Conservation (phyloP, 768 basidiomycete species). For the Cyclocybe aegerita region DNA sequence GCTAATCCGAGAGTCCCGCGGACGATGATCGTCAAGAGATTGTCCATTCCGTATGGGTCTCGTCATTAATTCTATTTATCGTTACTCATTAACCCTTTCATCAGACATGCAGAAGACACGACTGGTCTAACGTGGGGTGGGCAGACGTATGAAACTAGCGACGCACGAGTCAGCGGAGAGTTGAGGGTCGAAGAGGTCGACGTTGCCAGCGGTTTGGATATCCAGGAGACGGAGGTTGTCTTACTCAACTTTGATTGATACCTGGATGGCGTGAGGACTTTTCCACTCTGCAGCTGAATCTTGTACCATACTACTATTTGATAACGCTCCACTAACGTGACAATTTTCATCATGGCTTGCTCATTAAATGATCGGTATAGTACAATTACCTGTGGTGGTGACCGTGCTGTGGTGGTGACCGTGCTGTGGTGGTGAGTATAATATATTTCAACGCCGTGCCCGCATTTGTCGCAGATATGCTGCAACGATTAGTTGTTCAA, state of each 20-base stretch:
- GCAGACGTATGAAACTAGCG: constrained; percentile 52
- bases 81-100: neutral
- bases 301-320: too few species aligned
- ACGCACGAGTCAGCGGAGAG: constrained; percentile 39
- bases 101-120: constrained; percentile 48
- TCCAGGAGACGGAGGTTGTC: constrained; percentile 48
- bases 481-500: constrained; percentile 11
- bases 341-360: too few species aligned
- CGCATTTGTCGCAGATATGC: constrained; percentile 1
- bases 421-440: too few species aligned
- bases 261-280: neutral
- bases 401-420: too few species aligned
- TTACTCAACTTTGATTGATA: constrained; percentile 33
- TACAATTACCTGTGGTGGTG: too few species aligned
- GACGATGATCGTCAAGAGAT: constrained; percentile 44
- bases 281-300: too few species aligned
- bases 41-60: constrained; percentile 40
- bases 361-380: too few species aligned
- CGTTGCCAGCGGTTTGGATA: constrained; percentile 39
- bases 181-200: constrained; percentile 24
- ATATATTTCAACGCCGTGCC: too few species aligned
- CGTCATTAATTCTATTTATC: neutral
- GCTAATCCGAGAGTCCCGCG: constrained; percentile 16
- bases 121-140: constrained; percentile 57
- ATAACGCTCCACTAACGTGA: too few species aligned